Evolutionary conservation across 2,329 filamentous ascomycete genomes (phyloP), one percentile per base, ranked within the genome.

Genomic region (Monosporascus sp.): DNA sequence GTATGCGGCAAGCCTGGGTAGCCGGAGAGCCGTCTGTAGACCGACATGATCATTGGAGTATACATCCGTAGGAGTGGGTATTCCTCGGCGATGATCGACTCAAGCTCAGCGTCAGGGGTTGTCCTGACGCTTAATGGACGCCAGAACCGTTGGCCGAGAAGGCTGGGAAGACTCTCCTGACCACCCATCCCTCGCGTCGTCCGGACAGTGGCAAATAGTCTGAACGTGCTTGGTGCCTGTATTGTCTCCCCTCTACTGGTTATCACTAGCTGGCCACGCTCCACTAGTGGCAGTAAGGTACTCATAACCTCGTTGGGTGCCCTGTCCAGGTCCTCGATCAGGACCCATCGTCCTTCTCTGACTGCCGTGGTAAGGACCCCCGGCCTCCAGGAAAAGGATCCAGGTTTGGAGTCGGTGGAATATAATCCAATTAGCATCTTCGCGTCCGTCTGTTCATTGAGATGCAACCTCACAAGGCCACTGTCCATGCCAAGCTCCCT

Each of bases 401-500:
- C 92, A 1, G 91, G 92, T 56, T 87, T 88, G 17, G 88, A 83
- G 54, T 91, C 92, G 22, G 91, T 94, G 1, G 93, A 89, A 71
- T 99, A 97, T 67, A 97, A 84, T 3, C 94, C 94, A 57, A 99
- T 84, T 41, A 99, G 82, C 75, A 96, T 89, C 71, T 99, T 99
- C 0, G 93, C 92, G 71, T 99, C 94, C 2, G 92, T 97, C 70
- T 99, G 95, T 71, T 97, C 94, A 67, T 99, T 99, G 36, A 99
- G 77, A 70, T 99, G 93, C 31, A 99, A 78, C 3, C 93, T 97
- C 50, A 99, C 88, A 85, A 99, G 91, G 54, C 82, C 83, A 6
- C 86, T 81, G 22, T 89, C 82, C 71, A 90, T 90, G 56, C 88
- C 89, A 52, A 97, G 81, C 60, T 87, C 82, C 62, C 82, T 83